A percentile compares a stretch with the other conserved stretches of the same genome.
Conservation (phyloP, 2,329 filamentous ascomycete species). For the Fusarium citri region DNA sequence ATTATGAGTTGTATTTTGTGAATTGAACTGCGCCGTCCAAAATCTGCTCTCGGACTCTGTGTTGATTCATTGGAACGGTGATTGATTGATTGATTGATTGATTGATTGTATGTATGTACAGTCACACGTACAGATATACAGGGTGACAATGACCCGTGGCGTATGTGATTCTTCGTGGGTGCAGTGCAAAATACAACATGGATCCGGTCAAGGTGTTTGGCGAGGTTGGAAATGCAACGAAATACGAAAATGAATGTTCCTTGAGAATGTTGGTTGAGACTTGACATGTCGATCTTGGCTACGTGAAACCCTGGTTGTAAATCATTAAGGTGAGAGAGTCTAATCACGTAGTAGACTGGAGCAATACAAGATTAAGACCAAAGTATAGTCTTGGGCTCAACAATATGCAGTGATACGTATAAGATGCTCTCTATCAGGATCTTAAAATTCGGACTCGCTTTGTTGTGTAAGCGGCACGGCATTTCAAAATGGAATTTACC, state of each 20-base stretch:
- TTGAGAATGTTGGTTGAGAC: slow-evolving; percentile 9
- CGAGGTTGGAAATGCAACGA: neutral
- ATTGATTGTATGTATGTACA: neutral
- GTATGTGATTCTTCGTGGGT: neutral
- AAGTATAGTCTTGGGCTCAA: neutral
- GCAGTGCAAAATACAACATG: slow-evolving; percentile 1
- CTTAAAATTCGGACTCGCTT: slow-evolving; percentile 4
- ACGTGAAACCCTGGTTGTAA: slow-evolving; percentile 22
- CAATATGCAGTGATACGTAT: neutral
- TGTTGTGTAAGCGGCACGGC: slow-evolving; percentile 5
- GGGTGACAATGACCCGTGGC: neutral
- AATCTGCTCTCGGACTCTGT: slow-evolving; percentile 1
- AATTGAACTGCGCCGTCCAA: neutral
- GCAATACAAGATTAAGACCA: neutral
- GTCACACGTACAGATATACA: neutral
- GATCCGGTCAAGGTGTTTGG: neutral
- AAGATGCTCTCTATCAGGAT: neutral
- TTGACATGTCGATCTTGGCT: slow-evolving; percentile 16
- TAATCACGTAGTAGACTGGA: neutral
- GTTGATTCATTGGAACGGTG: slow-evolving; percentile 4
- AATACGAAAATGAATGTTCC: slow-evolving; percentile 27
- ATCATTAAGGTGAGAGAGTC: slow-evolving; percentile 10
- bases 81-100: neutral
- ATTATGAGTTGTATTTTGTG: neutral
- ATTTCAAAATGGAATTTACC: slow-evolving; percentile 19